Evolutionary conservation across 2,329 filamentous ascomycete species (phyloP).

Genomic region (Rutstroemia sydowiana): DNA sequence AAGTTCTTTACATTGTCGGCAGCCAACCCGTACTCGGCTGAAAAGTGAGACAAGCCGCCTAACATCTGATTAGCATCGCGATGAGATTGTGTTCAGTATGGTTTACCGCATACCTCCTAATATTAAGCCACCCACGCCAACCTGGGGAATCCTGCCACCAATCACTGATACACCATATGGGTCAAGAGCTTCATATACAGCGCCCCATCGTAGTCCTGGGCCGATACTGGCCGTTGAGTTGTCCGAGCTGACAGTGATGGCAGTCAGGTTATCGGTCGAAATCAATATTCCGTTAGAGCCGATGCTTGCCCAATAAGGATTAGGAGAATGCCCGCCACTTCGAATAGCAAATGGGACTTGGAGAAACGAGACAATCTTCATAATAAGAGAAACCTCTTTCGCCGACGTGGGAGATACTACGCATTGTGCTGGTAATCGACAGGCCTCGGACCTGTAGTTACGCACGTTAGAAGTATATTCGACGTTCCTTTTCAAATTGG

Average conservation of each 20-base stretch:
- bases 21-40: neutral
- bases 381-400: neutral
- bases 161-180: neutral
- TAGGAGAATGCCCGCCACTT: neutral
- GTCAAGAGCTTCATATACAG: constrained; percentile 1
- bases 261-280: neutral
- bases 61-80: no score
- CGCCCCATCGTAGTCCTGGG: neutral
- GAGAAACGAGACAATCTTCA: neutral
- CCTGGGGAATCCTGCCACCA: neutral
- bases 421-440: neutral
- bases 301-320: neutral
- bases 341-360: neutral
- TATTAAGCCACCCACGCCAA: neutral
- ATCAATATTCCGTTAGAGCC: neutral
- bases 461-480: neutral
- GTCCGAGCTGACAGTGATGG: neutral
- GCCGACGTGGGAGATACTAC: neutral
- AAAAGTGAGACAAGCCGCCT: neutral
- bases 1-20: neutral
- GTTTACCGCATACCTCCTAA: neutral
- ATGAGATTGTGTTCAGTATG: no score
- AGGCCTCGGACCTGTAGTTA: neutral
- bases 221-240: neutral
- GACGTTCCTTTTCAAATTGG: neutral